Percentiles rank a stretch among this genome's conserved stretches.
phyloP scores from a whole-genome alignment of 148 eudicot species.

The Beta vulgaris region DNA sequence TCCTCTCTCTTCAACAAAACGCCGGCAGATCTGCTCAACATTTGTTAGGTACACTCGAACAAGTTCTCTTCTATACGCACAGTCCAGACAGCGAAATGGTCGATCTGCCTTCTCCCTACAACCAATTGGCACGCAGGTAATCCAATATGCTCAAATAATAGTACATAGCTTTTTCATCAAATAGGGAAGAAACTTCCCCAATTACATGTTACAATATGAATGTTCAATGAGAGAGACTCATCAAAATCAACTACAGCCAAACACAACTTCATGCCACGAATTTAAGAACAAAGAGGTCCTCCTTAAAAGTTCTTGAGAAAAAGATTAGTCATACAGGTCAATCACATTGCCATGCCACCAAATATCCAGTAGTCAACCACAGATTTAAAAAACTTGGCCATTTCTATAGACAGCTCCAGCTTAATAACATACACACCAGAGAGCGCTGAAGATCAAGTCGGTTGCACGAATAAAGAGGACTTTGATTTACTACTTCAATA shows the following conservation, averaged over 20 bases:
- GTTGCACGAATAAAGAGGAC: background rate
- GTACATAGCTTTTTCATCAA: background rate
- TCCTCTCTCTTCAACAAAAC: slow-evolving; percentile 83
- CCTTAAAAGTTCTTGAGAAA: background rate
- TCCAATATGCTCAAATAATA: background rate
- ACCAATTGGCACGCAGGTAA: slow-evolving; percentile 14
- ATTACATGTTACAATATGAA: background rate
- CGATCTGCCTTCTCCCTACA: slow-evolving; percentile 81
- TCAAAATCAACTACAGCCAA: background rate
- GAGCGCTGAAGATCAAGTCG: too few species aligned
- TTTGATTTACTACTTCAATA: background rate
- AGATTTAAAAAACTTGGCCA: background rate
- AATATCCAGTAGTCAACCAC: background rate
- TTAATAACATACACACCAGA: background rate
- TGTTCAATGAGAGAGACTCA: background rate
- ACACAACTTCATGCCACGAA: background rate
- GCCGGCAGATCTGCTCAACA: slow-evolving; percentile 88
- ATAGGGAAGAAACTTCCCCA: background rate
- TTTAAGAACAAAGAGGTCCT: background rate
- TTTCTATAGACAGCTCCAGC: background rate
- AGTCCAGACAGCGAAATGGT: slow-evolving; percentile 86
- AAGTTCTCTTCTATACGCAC: slow-evolving; percentile 81
- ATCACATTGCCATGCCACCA: slow-evolving; percentile 1
- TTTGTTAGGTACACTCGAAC: slow-evolving; percentile 82
- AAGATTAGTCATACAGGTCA: background rate